These are phyloP conservation scores for Kodamaea sp. DNA, from an alignment of 1,139 yeast species.

Conservation along the genomic window DNA sequence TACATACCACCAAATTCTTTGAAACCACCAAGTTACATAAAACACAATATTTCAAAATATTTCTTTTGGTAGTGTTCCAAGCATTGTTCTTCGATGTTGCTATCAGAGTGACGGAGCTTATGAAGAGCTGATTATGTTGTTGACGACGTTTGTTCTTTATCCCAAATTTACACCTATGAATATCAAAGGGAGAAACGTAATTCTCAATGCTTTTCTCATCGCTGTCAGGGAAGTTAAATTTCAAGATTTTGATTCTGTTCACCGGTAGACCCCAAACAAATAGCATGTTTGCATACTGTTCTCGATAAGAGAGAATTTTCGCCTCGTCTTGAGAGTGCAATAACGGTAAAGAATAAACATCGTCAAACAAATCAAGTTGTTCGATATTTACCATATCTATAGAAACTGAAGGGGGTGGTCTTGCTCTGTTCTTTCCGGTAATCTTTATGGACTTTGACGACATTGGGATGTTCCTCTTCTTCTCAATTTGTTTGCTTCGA, in stretches of 20 bases:
- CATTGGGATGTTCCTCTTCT: constrained; percentile 3
- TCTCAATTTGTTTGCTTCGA: constrained; percentile 1
- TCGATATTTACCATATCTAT: constrained; percentile 58
- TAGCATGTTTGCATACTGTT: constrained; percentile 77
- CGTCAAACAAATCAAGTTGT: constrained; percentile 56
- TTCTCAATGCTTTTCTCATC: constrained; percentile 13
- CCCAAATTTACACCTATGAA: constrained; percentile 48
- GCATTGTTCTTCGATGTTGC: constrained; percentile 26
- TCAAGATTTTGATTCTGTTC: constrained; percentile 72
- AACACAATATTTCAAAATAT: constrained; percentile 49
- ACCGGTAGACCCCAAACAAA: constrained; percentile 83
- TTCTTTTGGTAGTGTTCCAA: constrained; percentile 34
- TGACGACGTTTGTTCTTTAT: constrained; percentile 29
- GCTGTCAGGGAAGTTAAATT: constrained; percentile 57
- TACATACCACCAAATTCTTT: constrained; percentile 67
- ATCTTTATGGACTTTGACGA: constrained; percentile 1
- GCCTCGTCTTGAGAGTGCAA: constrained; percentile 49
- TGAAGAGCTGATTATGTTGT: constrained; percentile 19
- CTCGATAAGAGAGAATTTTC: constrained; percentile 55
- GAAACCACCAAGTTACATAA: constrained; percentile 64
- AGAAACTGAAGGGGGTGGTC: constrained; percentile 42
- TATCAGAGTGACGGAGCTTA: constrained; percentile 30
- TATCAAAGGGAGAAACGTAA: constrained; percentile 24
- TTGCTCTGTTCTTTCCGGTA: constrained; percentile 15
- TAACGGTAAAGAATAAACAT: constrained; percentile 44